Evolutionary conservation across 2,329 filamentous ascomycete species (phyloP).

Genomic region (Diaporthe sp.): DNA sequence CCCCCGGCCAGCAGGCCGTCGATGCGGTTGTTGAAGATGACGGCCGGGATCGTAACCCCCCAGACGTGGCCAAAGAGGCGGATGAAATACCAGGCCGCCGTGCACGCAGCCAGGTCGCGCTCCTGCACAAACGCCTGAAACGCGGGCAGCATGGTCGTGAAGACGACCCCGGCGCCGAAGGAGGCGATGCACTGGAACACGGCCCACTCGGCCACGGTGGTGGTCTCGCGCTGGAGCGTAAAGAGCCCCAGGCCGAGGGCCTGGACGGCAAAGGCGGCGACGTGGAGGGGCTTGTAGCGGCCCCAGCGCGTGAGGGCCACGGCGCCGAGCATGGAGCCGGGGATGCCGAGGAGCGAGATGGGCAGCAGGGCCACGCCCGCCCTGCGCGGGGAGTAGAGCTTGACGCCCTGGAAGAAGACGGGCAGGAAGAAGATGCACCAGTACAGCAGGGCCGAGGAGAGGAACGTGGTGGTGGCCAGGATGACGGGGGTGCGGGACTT

Average conservation of each 20-base stretch:
- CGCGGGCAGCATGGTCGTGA: conserved; percentile 59
- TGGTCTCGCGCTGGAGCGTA: conserved; percentile 52
- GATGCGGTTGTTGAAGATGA: conserved; percentile 55
- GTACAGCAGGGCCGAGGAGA: conserved; percentile 23
- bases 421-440: conserved; percentile 41
- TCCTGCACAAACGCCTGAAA: conserved; percentile 56
- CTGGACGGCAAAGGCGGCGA: conserved; percentile 54
- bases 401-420: conserved; percentile 28
- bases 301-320: conserved; percentile 52
- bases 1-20: neutral
- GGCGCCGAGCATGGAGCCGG: conserved; percentile 47
- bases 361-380: conserved; percentile 54
- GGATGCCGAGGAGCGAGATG: conserved; percentile 49
- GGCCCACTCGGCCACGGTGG: conserved; percentile 54
- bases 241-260: conserved; percentile 59
- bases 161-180: conserved; percentile 58
- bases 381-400: conserved; percentile 48
- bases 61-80: conserved; percentile 60
- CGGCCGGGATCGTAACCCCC: conserved; percentile 60
- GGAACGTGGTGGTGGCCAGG: conserved; percentile 36
- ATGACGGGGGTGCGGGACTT: conserved; percentile 40
- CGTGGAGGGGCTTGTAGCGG: conserved; percentile 52
- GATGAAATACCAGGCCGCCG: conserved; percentile 58
- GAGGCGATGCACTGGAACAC: conserved; percentile 56
- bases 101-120: conserved; percentile 53